Evolutionary conservation across 2,329 filamentous ascomycete species (phyloP), one percentile per base, ranked within the genome.

Genomic region (Colletotrichum magnum): DNA sequence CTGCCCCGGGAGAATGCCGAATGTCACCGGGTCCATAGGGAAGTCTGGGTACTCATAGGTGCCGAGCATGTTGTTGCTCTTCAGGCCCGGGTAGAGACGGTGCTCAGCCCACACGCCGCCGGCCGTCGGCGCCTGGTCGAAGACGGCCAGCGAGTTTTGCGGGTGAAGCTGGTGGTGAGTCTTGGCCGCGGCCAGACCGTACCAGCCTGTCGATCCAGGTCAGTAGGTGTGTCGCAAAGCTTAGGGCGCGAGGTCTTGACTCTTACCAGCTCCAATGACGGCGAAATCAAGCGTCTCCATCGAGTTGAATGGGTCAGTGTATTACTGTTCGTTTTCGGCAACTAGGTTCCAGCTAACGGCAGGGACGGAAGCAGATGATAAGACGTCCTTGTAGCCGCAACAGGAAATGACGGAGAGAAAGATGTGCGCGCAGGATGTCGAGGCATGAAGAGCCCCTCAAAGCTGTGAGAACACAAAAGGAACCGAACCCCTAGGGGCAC

Each of bases 31-130:
- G 67, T 86, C 83, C 89, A 95, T 92, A 18, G 92, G 91, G 69
- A 93, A 93, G 73, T 94, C 93, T 0, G 89, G 88, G 74, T 88
- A 94, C 77, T 95, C 91, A 73, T 91, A 93, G 0, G 89, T 92
- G 3, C 92, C 92, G 12, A 91, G 77, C 76, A 93, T 86, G 74
- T 94, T 94, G 79, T 95, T 95, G 61, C 88, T 90, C 74, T 90
- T 92, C 57, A 95, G 84, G 1, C 88, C 89, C 0, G 89, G 87
- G 76, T 94, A 92, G 0, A 94, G 79, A 1, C 92, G 86, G 45
- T 91, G 82, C 64, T 88, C 82, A 9, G 89, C 87, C 93, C 92
- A 95, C 16, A 90, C 89, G 4, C 93, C 93, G 1, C 93, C 93
- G 5, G 90, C 74, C 0, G 87, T 87, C 13, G 82, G 77, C 12